Evolutionary conservation across 805 yeast genomes (phyloP), one percentile per base, ranked within the genome.

Genomic region (Metschnikowia colocasiae): DNA sequence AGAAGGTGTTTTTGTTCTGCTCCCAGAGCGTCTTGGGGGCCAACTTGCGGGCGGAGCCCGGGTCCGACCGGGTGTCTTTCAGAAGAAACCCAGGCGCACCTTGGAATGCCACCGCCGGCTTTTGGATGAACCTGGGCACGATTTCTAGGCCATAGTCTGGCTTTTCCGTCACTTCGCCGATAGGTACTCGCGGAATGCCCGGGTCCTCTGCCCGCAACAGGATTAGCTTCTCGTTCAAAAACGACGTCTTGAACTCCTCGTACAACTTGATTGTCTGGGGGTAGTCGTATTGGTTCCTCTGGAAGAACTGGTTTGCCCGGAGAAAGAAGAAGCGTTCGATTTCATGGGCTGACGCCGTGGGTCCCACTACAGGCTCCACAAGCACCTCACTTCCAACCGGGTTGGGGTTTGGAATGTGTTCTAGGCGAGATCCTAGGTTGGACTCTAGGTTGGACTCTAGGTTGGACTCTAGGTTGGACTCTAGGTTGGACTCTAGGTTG

Each of bases 251-350:
- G 56, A 73, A 71, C 48, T 72, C 74, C 49, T 70, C 75, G 55
- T 71, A 73, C 10, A 68, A 58, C 55, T 71, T 69, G 36, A 67
- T 56, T 13, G 76, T 70, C 50, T 71, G 74, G 3, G 77, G 77
- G 46, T 69, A 73, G 40, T 69, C 74, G 49, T 61, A 67, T 46
- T 63, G 69, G 54, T 68, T 65, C 36, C 68, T 69, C 48, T 59
- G 64, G 60, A 73, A 72, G 48, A 71, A 73, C 38, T 65, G 55
- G 55, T 70, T 76, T 5, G 74, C 77, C 55, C 68, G 68, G 57
- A 66, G 62, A 47, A 64, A 68, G 25, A 72, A 60, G 42, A 72
- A 71, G 40, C 70, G 55, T 54, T 72, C 76, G 31, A 72, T 67
- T 46, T 70, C 76, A 3, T 43, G 47, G 10, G 54, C 51, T 2